Percentiles rank a stretch among this genome's conserved stretches.
Conservation (phyloP, 2,329 filamentous ascomycete genomes). For the Lachnellula cervina region DNA sequence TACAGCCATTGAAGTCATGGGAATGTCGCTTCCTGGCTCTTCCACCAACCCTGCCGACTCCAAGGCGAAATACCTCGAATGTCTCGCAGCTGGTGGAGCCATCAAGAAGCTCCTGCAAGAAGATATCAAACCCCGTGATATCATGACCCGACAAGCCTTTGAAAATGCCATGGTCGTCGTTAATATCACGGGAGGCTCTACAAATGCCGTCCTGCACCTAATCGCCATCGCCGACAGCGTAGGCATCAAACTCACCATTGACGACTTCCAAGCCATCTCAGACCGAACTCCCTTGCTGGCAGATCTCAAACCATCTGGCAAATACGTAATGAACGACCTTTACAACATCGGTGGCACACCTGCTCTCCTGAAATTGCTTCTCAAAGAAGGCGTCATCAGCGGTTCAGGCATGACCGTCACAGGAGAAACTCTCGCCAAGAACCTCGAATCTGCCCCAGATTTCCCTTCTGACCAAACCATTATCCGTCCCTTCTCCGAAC, state of each 20-base stretch:
- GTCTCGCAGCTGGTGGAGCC: slow-evolving; percentile 63
- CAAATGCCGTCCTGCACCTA: slow-evolving; percentile 79
- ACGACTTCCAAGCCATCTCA: slow-evolving; percentile 80
- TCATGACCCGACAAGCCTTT: slow-evolving; percentile 74
- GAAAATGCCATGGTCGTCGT: slow-evolving; percentile 82
- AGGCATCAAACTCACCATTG: slow-evolving; percentile 75
- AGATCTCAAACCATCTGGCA: slow-evolving; percentile 73
- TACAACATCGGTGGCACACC: slow-evolving; percentile 54
- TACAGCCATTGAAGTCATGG: slow-evolving; percentile 67
- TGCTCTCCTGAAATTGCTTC: slow-evolving; percentile 51
- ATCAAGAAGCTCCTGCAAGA: slow-evolving; percentile 71
- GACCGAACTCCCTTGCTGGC: slow-evolving; percentile 76
- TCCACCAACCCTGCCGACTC: slow-evolving; percentile 76
- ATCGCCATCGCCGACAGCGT: slow-evolving; percentile 80
- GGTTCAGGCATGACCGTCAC: slow-evolving; percentile 57
- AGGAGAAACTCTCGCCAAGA: slow-evolving; percentile 53
- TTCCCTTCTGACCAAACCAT: slow-evolving; percentile 67
- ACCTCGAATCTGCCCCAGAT: slow-evolving; percentile 52
- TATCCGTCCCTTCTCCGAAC: slow-evolving; percentile 62
- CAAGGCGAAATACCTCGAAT: slow-evolving; percentile 66
- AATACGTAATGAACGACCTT: slow-evolving; percentile 57
- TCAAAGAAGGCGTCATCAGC: slow-evolving; percentile 54
- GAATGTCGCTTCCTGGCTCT: slow-evolving; percentile 76
- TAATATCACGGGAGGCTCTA: slow-evolving; percentile 78
- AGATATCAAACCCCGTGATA: slow-evolving; percentile 72